phyloP scores from a whole-genome alignment of 1,284 basidiomycete species.

The Moesziomyces sp. region DNA sequence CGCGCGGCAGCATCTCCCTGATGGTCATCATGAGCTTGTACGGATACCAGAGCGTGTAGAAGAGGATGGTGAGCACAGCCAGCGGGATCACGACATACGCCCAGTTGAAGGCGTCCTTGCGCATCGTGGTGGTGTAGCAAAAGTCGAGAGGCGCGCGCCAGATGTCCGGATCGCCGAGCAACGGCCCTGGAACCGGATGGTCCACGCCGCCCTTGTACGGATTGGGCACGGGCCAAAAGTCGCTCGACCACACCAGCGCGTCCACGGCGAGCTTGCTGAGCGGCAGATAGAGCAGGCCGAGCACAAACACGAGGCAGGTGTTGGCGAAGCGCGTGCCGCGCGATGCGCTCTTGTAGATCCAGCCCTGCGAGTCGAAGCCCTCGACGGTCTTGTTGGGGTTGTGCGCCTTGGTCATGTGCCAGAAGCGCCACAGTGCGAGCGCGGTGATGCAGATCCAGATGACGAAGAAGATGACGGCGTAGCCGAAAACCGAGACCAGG shows the following conservation, averaged over 20 bases:
- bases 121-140: constrained; percentile 77
- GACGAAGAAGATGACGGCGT: constrained; percentile 54
- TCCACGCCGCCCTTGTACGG: constrained; percentile 74
- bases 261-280: constrained; percentile 63
- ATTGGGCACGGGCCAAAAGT: constrained; percentile 70
- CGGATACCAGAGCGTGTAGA: constrained; percentile 80
- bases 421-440: constrained; percentile 46
- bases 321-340: constrained; percentile 56
- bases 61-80: constrained; percentile 72
- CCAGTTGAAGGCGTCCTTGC: constrained; percentile 77
- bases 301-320: constrained; percentile 54
- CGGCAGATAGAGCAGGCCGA: constrained; percentile 58
- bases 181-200: constrained; percentile 65
- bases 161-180: constrained; percentile 72
- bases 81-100: constrained; percentile 76
- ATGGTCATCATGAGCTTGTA: constrained; percentile 74
- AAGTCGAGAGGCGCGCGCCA: constrained; percentile 75
- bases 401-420: constrained; percentile 53
- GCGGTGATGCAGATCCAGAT: constrained; percentile 49
- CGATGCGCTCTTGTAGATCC: constrained; percentile 51
- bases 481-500: constrained; percentile 59
- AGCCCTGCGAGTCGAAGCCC: constrained; percentile 58
- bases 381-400: constrained; percentile 58
- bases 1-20: constrained; percentile 74
- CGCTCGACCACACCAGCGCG: constrained; percentile 58